Conservation (phyloP, 148 eudicot species). For the Spergularia bocconei region DNA sequence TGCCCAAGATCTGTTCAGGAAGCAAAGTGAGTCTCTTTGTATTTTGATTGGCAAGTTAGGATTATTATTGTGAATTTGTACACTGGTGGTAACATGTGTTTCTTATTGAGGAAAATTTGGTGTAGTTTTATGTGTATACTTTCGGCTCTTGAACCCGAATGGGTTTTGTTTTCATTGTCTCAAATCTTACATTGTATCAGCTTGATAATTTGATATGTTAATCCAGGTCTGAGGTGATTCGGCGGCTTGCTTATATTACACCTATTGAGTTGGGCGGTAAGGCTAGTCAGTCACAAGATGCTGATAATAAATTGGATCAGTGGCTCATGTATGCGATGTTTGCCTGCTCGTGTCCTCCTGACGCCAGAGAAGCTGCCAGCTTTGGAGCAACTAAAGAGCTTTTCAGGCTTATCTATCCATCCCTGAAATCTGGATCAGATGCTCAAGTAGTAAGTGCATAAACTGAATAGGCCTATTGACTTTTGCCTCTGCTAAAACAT, state of each 20-base stretch:
- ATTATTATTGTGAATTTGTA: too few species aligned
- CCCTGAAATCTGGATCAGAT: conserved; percentile 94
- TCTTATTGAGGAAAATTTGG: not conserved
- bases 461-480: conserved; percentile 10
- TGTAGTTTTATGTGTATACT: not conserved
- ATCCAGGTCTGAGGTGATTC: conserved; percentile 82
- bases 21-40: conserved; percentile 64
- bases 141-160: not conserved
- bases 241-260: conserved; percentile 89
- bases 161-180: not conserved
- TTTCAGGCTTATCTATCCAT: conserved; percentile 84
- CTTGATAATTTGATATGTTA: conserved; percentile 8
- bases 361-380: conserved; percentile 69
- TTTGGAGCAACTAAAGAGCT: conserved; percentile 74
- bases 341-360: conserved; percentile 96
- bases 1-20: conserved; percentile 98
- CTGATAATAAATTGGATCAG: conserved; percentile 90
- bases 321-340: conserved; percentile 99
- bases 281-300: conserved; percentile 83
- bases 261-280: conserved; percentile 94
- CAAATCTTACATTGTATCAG: not conserved
- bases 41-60: conserved; percentile 1
- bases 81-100: not conserved
- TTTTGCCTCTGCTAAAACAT: not conserved
- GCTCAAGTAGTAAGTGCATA: conserved; percentile 71